These are phyloP conservation scores for Lactuca saligna DNA, from an alignment of 129 eudicot genomes.

Conservation along the genomic window DNA sequence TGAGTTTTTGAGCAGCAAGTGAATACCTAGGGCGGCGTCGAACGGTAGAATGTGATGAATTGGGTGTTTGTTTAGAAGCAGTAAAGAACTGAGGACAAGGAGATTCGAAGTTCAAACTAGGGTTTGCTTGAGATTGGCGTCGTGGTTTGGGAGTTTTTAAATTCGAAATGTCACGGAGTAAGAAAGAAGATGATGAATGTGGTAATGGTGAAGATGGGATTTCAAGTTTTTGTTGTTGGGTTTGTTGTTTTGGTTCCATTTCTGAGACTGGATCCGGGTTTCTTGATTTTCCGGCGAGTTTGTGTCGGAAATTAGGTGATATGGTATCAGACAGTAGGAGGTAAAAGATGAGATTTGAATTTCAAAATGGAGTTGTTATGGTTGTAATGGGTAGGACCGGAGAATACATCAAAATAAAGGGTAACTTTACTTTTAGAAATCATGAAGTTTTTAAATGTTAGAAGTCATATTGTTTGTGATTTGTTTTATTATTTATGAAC, in stretches of 20 bases:
- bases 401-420: not conserved
- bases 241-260: constrained; percentile 41
- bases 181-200: constrained; percentile 32
- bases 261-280: constrained; percentile 8
- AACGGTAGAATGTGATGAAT: constrained; percentile 34
- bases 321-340: constrained; percentile 5
- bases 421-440: constrained; percentile 3
- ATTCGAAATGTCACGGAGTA: constrained; percentile 81
- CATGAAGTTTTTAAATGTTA: too few species aligned
- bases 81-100: constrained; percentile 59
- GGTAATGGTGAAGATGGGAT: constrained; percentile 52
- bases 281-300: constrained; percentile 25
- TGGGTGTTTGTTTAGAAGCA: constrained; percentile 60
- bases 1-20: constrained; percentile 49
- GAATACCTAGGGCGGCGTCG: constrained; percentile 34
- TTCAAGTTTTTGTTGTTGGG: constrained; percentile 23
- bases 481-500: too few species aligned
- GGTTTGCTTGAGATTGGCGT: constrained; percentile 30
- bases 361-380: constrained; percentile 22
- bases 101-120: constrained; percentile 20
- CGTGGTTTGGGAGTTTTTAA: constrained; percentile 82
- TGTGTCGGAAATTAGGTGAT: constrained; percentile 11
- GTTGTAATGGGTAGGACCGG: constrained; percentile 5
- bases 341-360: constrained; percentile 39
- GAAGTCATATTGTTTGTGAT: too few species aligned